Evolutionary conservation across 2,329 filamentous ascomycete genomes (phyloP), one percentile per base, ranked within the genome.

Genomic region (Ophiocordyceps polyrhachis-furcata): DNA sequence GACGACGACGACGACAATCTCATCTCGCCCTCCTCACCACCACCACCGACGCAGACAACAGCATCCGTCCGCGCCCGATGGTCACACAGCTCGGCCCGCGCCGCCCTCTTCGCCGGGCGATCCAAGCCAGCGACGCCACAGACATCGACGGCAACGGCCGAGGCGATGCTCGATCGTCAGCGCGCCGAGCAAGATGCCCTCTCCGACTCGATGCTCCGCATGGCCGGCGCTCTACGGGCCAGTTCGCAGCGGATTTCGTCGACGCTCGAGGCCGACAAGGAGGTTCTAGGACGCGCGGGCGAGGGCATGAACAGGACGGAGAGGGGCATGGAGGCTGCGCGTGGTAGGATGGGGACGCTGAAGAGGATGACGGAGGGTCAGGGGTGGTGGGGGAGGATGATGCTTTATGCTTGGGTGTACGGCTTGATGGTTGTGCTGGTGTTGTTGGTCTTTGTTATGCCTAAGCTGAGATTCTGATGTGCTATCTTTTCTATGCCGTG

Each of bases 341-440:
- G 77, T 44, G 74, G 76, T 50, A 69, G 77, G 49, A 93, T 96
- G 84, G 81, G 83, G 1, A 71, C 74, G 54, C 61, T 96, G 57
- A 69, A 76, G 52, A 72, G 72, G 44, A 86, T 93, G 78, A 86
- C 81, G 15, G 89, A 95, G 65, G 88, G 87, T 4, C 80, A 81
- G 58, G 87, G 87, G 0, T 93, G 83, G 82, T 86, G 74, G 76
- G 87, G 82, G 6, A 67, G 88, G 44, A 74, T 93, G 67, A 69
- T 89, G 63, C 68, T 95, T 48, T 94, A 91, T 66, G 81, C 70
- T 37, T 82, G 84, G 71, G 87, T 95, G 43, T 83, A 80, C 54
- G 85, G 76, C 28, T 61, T 95, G 49, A 89, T 86, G 79, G 54
- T 93, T n/a, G 63, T 76, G 23, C 73, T 86, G 17, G 66, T 94